phyloP scores from a whole-genome alignment of 2,329 filamentous ascomycete genomes.

The Aspergillus brasiliensis region DNA sequence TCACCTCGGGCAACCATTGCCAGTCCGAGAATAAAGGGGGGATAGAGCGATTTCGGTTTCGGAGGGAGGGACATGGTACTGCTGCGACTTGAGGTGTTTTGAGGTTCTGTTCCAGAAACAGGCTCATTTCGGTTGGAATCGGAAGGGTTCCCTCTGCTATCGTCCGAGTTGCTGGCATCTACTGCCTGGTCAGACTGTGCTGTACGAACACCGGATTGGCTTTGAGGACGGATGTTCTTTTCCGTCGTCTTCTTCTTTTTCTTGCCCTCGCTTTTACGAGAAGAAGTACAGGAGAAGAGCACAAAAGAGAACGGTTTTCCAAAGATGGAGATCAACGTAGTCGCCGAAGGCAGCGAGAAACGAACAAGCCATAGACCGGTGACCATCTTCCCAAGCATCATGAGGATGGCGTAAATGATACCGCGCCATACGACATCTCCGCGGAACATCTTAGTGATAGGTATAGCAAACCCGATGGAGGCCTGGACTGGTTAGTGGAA shows the following conservation, averaged over 20 bases:
- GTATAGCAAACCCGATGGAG: conserved; percentile 76
- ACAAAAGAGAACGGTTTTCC: background rate
- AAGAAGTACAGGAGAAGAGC: conserved; percentile 10
- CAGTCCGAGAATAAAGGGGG: conserved; percentile 65
- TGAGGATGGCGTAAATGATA: conserved; percentile 70
- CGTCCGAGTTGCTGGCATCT: too few relatives aligned
- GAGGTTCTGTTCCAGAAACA: background rate
- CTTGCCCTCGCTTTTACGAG: background rate
- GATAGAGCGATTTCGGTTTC: conserved; percentile 66
- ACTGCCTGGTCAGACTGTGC: too few relatives aligned
- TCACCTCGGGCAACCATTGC: conserved; percentile 79
- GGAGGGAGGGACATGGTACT: conserved; percentile 24
- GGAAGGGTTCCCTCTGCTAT: too few relatives aligned
- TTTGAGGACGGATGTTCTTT: too few relatives aligned
- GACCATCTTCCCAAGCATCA: conserved; percentile 64
- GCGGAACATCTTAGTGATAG: conserved; percentile 69
- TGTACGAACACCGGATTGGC: too few relatives aligned
- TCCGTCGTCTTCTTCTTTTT: too few relatives aligned
- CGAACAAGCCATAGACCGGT: conserved; percentile 63
- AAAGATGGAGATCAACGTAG: background rate
- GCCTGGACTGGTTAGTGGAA: conserved; percentile 29
- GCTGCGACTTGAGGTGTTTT: background rate
- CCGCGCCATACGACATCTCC: conserved; percentile 70
- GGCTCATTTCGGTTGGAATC: background rate
- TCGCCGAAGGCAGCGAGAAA: conserved; percentile 26